Conservation (phyloP, 192 early-diverging fungal species). For the Dimargaris cristalligena region DNA sequence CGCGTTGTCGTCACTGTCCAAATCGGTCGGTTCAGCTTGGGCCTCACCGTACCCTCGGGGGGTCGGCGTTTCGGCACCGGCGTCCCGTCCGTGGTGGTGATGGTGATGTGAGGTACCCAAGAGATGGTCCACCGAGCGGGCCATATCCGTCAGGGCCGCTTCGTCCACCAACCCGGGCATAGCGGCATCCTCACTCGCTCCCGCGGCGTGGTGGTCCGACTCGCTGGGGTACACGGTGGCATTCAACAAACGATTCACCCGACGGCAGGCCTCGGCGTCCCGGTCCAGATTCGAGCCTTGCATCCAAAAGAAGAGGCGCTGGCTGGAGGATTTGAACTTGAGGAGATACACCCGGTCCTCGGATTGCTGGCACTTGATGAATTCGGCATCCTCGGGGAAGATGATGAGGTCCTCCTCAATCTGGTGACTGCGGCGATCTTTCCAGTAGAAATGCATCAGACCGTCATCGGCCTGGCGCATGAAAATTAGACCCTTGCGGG, state of each 20-base stretch:
- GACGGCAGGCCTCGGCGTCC: slow-evolving; percentile 35
- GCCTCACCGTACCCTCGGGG: slow-evolving; percentile 20
- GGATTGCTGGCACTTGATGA: slow-evolving; percentile 33
- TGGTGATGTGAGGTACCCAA: too few relatives aligned
- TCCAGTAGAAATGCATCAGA: slow-evolving; percentile 68
- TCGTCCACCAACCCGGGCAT: slow-evolving; percentile 7
- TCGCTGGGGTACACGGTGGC: slow-evolving; percentile 8
- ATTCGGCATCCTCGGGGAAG: slow-evolving; percentile 59
- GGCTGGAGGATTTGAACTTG: slow-evolving; percentile 61
- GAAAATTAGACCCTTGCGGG: slow-evolving; percentile 39
- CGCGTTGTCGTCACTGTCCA: slow-evolving; percentile 20
- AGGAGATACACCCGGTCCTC: slow-evolving; percentile 62
- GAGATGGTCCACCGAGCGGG: slow-evolving; percentile 9
- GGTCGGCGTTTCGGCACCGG: slow-evolving; percentile 19
- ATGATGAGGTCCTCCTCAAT: slow-evolving; percentile 51
- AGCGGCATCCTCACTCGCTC: not conserved
- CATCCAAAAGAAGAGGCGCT: slow-evolving; percentile 73
- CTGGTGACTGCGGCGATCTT: slow-evolving; percentile 35
- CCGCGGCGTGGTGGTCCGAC: not conserved
- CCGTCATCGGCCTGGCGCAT: slow-evolving; percentile 39
- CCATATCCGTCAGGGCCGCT: not conserved
- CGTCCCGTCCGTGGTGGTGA: too few relatives aligned
- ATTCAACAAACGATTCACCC: slow-evolving; percentile 42
- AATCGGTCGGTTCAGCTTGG: slow-evolving; percentile 11
- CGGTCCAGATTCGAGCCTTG: slow-evolving; percentile 43